Percentiles rank a stretch among this genome's conserved stretches.
Evolutionary conservation across 2,329 filamentous ascomycete species (phyloP).

Genomic region (Fusarium sp.): DNA sequence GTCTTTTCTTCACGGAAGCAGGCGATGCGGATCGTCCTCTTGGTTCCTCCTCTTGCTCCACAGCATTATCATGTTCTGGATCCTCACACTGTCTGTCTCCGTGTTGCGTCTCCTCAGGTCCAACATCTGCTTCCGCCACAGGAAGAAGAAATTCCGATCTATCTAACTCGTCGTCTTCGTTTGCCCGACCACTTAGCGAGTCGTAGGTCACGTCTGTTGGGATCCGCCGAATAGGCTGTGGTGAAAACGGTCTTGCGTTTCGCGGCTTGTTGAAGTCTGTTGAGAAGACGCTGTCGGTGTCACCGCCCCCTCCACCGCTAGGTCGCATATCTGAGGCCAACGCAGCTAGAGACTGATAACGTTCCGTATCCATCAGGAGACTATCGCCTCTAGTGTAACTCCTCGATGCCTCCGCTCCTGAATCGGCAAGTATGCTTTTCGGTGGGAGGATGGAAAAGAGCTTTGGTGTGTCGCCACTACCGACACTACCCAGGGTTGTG

Average conservation of each 20-base stretch:
- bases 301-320: slow-evolving; percentile 53
- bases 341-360: slow-evolving; percentile 69
- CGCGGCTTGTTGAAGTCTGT: slow-evolving; percentile 65
- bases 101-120: slow-evolving; percentile 22
- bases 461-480: slow-evolving; percentile 56
- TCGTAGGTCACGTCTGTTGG: slow-evolving; percentile 57
- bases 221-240: slow-evolving; percentile 60
- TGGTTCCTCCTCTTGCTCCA: slow-evolving; percentile 26
- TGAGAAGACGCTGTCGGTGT: slow-evolving; percentile 64
- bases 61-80: neutral
- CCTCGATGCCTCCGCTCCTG: slow-evolving; percentile 54
- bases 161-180: slow-evolving; percentile 37
- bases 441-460: slow-evolving; percentile 73
- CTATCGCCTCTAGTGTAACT: slow-evolving; percentile 64
- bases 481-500: slow-evolving; percentile 48
- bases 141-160: slow-evolving; percentile 40
- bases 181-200: slow-evolving; percentile 48
- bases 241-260: slow-evolving; percentile 69
- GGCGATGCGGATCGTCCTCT: slow-evolving; percentile 33
- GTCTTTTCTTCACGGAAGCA: slow-evolving; percentile 22
- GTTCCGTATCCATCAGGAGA: slow-evolving; percentile 62
- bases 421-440: slow-evolving; percentile 70
- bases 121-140: slow-evolving; percentile 36
- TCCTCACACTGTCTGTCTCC: neutral
- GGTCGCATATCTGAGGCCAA: slow-evolving; percentile 51